These are phyloP conservation scores for Poronia punctata DNA, from an alignment of 495 filamentous ascomycete genomes.

Conservation along the genomic window DNA sequence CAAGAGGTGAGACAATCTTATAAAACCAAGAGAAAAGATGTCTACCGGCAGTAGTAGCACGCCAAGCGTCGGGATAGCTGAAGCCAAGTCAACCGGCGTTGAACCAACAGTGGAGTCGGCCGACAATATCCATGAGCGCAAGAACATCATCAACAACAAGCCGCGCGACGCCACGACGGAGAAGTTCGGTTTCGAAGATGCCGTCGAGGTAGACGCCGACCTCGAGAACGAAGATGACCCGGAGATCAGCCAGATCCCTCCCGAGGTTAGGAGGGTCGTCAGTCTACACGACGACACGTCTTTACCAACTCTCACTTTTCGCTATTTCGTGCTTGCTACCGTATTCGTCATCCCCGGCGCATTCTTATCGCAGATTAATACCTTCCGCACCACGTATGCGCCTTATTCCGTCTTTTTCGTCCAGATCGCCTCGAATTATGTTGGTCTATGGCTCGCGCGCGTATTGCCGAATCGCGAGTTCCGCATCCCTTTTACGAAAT, in stretches of 20 bases:
- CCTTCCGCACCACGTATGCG: constrained; percentile 47
- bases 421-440: constrained; percentile 49
- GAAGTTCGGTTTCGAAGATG: constrained; percentile 24
- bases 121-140: not conserved
- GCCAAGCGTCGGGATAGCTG: constrained; percentile 1
- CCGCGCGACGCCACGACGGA: constrained; percentile 4
- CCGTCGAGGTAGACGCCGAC: constrained; percentile 25
- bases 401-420: constrained; percentile 55
- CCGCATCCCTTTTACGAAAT: constrained; percentile 40
- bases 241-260: constrained; percentile 40
- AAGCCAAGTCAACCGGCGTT: constrained; percentile 9
- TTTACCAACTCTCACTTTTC: constrained; percentile 48
- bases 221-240: constrained; percentile 36
- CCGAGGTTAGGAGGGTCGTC: constrained; percentile 45
- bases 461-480: constrained; percentile 41
- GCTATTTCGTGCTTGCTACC: constrained; percentile 46
- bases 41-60: constrained; percentile 3
- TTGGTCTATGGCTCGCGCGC: constrained; percentile 46
- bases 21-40: constrained; percentile 3
- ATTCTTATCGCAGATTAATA: constrained; percentile 46
- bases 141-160: not conserved
- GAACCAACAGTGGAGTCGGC: constrained; percentile 2
- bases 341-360: constrained; percentile 49
- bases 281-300: constrained; percentile 46
- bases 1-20: not conserved